Percentiles rank a stretch among this genome's conserved stretches.
Conservation (phyloP, 106 monocot genomes). For the Phalaenopsis equestris region DNA sequence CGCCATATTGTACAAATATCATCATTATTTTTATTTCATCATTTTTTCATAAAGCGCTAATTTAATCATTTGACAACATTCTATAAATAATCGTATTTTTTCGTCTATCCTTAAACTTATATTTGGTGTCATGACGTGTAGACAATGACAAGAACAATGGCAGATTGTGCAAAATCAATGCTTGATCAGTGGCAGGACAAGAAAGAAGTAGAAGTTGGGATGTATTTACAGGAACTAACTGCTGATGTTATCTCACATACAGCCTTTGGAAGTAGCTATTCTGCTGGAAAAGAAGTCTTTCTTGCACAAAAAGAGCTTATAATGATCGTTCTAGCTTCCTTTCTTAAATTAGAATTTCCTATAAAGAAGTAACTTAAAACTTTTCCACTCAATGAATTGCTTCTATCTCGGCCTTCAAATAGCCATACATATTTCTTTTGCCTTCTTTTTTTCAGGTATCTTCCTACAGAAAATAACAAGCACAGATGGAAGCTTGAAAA, state of each 20-base stretch:
- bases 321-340: slow-evolving; percentile 4
- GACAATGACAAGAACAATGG: slow-evolving; percentile 35
- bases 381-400: background rate
- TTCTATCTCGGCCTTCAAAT: background rate
- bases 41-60: no score
- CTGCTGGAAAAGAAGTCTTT: slow-evolving; percentile 47
- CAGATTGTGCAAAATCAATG: slow-evolving; percentile 23
- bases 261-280: slow-evolving; percentile 43
- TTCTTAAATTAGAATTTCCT: slow-evolving; percentile 12
- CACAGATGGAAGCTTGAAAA: slow-evolving; percentile 24
- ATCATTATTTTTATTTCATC: no score
- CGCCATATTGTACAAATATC: no score
- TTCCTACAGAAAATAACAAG: slow-evolving; percentile 32
- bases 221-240: slow-evolving; percentile 45
- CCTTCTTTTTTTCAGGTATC: slow-evolving; percentile 17
- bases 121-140: background rate
- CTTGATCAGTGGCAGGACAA: slow-evolving; percentile 16
- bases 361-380: slow-evolving; percentile 19
- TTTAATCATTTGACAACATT: no score
- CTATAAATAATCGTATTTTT: no score
- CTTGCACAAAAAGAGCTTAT: slow-evolving; percentile 35
- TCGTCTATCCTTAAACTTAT: no score
- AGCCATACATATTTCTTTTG: background rate
- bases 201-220: slow-evolving; percentile 23
- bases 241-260: slow-evolving; percentile 52